Conservation (phyloP, 1,139 yeast genomes). For the Kodamaea sp. region DNA sequence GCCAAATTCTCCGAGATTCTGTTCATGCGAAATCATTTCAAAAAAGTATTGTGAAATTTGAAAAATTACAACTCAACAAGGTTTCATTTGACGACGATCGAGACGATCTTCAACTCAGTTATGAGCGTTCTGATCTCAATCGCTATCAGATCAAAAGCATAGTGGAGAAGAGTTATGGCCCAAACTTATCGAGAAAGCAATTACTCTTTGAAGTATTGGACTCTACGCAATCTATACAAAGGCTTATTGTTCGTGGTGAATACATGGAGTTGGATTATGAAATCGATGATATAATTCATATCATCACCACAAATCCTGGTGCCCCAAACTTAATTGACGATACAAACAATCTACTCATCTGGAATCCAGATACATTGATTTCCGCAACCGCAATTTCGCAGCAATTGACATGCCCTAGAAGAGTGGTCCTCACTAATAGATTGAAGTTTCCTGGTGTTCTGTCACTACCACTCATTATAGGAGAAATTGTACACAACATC, state of each 20-base stretch:
- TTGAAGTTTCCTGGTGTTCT: conserved; percentile 58
- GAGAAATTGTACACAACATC: conserved; percentile 75
- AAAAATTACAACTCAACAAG: conserved; percentile 15
- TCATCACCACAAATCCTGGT: conserved; percentile 48
- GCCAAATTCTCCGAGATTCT: conserved; percentile 17
- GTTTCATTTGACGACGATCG: conserved; percentile 13
- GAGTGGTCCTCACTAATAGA: conserved; percentile 60
- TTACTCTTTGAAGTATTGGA: conserved; percentile 51
- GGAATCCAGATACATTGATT: conserved; percentile 81
- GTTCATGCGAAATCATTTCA: conserved; percentile 29
- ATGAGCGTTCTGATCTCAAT: conserved; percentile 45
- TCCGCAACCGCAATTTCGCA: conserved; percentile 84
- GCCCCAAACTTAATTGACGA: conserved; percentile 53
- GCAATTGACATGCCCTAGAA: conserved; percentile 70
- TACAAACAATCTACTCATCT: conserved; percentile 60
- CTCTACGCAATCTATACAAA: conserved; percentile 27
- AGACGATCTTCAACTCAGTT: conserved; percentile 46
- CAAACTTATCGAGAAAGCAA: conserved; percentile 33
- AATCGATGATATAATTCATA: conserved; percentile 58
- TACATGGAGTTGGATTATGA: conserved; percentile 47
- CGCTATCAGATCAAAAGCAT: conserved; percentile 51
- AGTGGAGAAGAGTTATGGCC: conserved; percentile 29
- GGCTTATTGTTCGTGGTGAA: conserved; percentile 50
- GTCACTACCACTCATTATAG: conserved; percentile 65
- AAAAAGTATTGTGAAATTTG: conserved; percentile 28